phyloP scores from a whole-genome alignment of 345 rosid genomes.

The Aquilaria yunnanensis region DNA sequence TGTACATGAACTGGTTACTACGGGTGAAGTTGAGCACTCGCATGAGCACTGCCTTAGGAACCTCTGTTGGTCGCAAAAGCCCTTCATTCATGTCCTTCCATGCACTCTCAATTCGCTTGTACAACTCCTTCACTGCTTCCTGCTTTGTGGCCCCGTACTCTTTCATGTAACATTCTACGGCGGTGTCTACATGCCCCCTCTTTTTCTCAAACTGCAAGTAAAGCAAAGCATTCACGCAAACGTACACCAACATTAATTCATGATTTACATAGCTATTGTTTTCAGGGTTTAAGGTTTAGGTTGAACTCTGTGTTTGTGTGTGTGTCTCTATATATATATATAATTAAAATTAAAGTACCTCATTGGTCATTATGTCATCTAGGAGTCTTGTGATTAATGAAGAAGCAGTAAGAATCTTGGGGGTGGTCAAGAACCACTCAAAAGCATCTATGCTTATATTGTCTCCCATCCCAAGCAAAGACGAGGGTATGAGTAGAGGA shows the following conservation, averaged over 20 bases:
- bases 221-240: not conserved
- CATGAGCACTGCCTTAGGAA: constrained; percentile 8
- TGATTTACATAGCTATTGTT: not conserved
- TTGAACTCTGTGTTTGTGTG: no score
- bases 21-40: constrained; percentile 16
- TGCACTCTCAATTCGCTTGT: constrained; percentile 2
- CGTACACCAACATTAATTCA: not conserved
- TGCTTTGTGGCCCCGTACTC: not conserved
- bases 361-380: constrained; percentile 20
- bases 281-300: no score
- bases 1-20: constrained; percentile 18
- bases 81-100: constrained; percentile 29
- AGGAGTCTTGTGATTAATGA: constrained; percentile 11
- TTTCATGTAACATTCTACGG: constrained; percentile 4
- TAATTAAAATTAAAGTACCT: no score
- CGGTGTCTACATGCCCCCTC: constrained; percentile 1
- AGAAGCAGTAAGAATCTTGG: constrained; percentile 10
- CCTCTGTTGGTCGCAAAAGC: not conserved
- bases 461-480: no score
- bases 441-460: no score
- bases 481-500: no score
- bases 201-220: constrained; percentile 14
- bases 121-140: constrained; percentile 1
- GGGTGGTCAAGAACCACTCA: no score
- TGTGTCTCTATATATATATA: no score